Evolutionary conservation across 768 basidiomycete species (phyloP), one percentile per base, ranked within the genome.

Genomic region (Boletus reticulatus): DNA sequence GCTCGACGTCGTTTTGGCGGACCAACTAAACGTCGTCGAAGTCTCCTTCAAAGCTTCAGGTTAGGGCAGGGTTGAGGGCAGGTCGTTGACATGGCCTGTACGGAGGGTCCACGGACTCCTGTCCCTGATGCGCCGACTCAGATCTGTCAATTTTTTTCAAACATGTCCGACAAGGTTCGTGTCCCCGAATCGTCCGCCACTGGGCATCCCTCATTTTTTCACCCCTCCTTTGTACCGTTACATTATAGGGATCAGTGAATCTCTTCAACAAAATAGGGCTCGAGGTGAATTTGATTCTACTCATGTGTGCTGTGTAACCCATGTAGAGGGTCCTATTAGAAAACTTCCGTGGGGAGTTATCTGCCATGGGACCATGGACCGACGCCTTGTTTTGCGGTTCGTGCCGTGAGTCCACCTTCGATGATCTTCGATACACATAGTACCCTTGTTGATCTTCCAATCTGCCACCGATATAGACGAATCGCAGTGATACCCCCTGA

Each of bases 1-100:
- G n/a, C 43, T 48, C n/a, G 31, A 32, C 36, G 29, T 34, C 16
- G 20, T 36, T 22, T 48, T 17, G 9, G 22, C 9, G 5, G 27
- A 36, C 27, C 38, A 14, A 9, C 11, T 20, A 16, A 11, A 39
- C 41, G 34, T 36, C 14, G 36, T 32, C 7, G 34, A 36, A 41
- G 16, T n/a, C 16, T 7, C 37, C 14, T 42, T 37, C 38, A 39
- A 36, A 14, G 14, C 16, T 39, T n/a, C 19, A 20, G 38, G 39
- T 27, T 34, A 31, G 43, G 49, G 20, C 31, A 39, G 31, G 60
- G 50, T 32, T 14, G 45, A 52, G 53, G 53, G 48, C 17, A 47
- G n/a, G 27, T n/a, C 12, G 6, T 42, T 37, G 32, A 55, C 36
- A 13, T 29, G 27, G 48, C 13, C 17, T 37, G 24, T 31, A 19